These are phyloP conservation scores for Gyrodon lividus DNA, from an alignment of 768 basidiomycete genomes.

Conservation along the genomic window DNA sequence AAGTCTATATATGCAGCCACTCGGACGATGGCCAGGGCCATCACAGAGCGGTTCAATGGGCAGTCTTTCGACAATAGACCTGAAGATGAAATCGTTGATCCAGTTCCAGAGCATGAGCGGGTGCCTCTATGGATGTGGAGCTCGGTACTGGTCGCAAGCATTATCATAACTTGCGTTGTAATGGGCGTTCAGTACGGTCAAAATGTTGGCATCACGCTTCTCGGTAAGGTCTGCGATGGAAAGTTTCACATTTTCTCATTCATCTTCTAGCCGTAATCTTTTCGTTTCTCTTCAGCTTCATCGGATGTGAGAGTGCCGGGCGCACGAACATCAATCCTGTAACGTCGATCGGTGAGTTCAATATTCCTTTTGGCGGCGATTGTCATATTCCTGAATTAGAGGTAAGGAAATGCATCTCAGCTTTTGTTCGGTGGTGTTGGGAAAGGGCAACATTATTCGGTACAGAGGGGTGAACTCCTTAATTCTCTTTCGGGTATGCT, in stretches of 20 bases:
- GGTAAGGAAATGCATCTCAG: conserved; percentile 47
- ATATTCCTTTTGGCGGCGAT: not conserved
- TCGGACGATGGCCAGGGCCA: not conserved
- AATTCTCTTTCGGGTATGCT: conserved; percentile 29
- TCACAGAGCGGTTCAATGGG: conserved; percentile 8
- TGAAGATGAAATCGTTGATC: conserved; percentile 46
- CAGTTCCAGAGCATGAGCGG: conserved; percentile 52
- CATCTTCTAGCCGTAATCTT: conserved; percentile 43
- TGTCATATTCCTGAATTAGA: not conserved
- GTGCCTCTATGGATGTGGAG: conserved; percentile 59
- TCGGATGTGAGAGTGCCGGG: conserved; percentile 60
- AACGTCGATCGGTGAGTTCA: conserved; percentile 44
- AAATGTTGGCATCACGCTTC: conserved; percentile 41
- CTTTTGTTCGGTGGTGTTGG: conserved; percentile 63
- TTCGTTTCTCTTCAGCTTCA: conserved; percentile 66
- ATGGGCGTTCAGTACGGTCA: conserved; percentile 53
- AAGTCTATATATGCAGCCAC: conserved; percentile 16
- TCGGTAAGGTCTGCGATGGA: conserved; percentile 9
- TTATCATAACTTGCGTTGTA: conserved; percentile 50
- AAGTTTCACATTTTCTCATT: not conserved
- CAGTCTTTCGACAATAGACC: conserved; percentile 3
- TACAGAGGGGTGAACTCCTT: conserved; percentile 16
- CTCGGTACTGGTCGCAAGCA: conserved; percentile 45
- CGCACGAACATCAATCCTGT: conserved; percentile 64
- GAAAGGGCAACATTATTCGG: conserved; percentile 40